These are phyloP conservation scores for Westerdykella ornata DNA, from an alignment of 2,329 filamentous ascomycete species.

Conservation along the genomic window DNA sequence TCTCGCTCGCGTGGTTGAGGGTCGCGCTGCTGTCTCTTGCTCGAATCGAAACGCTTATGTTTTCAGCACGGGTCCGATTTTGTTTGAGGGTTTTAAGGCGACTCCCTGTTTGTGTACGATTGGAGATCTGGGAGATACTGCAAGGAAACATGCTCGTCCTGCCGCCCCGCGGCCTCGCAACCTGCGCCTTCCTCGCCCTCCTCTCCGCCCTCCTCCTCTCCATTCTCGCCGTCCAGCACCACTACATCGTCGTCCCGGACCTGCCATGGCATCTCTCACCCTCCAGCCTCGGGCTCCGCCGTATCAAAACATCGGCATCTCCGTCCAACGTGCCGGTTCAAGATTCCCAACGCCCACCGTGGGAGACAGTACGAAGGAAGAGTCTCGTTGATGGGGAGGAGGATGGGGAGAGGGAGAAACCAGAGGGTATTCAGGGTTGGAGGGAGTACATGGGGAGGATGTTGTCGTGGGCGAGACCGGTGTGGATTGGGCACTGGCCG, in stretches of 20 bases:
- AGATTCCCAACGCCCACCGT: conserved; percentile 12
- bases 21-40: too few relatives aligned
- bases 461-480: conserved; percentile 39
- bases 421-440: conserved; percentile 25
- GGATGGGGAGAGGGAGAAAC: conserved; percentile 26
- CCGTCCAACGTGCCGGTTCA: too few relatives aligned
- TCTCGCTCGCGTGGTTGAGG: too few relatives aligned
- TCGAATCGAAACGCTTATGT: too few relatives aligned
- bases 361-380: conserved; percentile 17
- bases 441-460: conserved; percentile 39
- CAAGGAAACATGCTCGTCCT: conserved; percentile 24
- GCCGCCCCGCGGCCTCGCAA: conserved; percentile 35
- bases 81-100: too few relatives aligned
- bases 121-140: too few relatives aligned
- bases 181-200: conserved; percentile 8
- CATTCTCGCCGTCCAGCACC: conserved; percentile 16
- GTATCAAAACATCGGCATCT: too few relatives aligned
- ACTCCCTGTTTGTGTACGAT: too few relatives aligned
- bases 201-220: conserved; percentile 32
- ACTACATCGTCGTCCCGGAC: conserved; percentile 15
- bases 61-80: too few relatives aligned
- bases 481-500: conserved; percentile 39
- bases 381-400: conserved; percentile 4
- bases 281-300: too few relatives aligned
- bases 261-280: conserved; percentile 17